A percentile compares a stretch with the other conserved stretches of the same genome.
phyloP scores from a whole-genome alignment of 1,139 yeast species.

The Suhomyces maxii region DNA sequence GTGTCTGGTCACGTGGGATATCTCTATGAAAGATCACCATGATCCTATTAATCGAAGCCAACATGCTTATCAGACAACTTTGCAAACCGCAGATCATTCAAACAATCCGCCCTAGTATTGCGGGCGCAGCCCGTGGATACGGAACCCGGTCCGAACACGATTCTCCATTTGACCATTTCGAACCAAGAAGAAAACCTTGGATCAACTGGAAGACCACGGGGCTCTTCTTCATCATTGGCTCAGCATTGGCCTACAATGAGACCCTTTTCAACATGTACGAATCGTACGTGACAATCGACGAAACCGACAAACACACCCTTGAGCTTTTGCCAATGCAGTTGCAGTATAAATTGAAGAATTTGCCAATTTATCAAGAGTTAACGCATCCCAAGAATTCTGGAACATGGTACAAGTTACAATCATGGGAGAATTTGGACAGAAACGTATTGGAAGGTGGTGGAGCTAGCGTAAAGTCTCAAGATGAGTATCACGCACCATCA shows the following conservation, averaged over 20 bases:
- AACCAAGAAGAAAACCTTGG: conserved; percentile 27
- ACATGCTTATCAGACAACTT: not conserved
- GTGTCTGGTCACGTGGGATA: too few species aligned
- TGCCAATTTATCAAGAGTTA: conserved; percentile 55
- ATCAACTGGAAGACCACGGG: conserved; percentile 35
- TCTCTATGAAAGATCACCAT: too few species aligned
- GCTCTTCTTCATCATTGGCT: conserved; percentile 30
- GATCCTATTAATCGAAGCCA: not conserved
- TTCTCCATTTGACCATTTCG: conserved; percentile 39
- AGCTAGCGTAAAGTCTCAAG: conserved; percentile 22
- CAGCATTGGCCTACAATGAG: conserved; percentile 37
- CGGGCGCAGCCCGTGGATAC: not conserved
- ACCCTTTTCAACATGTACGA: conserved; percentile 35
- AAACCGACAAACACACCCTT: conserved; percentile 17
- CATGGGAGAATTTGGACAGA: conserved; percentile 62
- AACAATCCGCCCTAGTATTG: not conserved
- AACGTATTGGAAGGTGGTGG: conserved; percentile 32
- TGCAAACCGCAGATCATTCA: not conserved
- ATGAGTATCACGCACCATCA: conserved; percentile 32
- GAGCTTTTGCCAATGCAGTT: conserved; percentile 28
- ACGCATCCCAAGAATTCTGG: conserved; percentile 39
- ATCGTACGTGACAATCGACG: conserved; percentile 28
- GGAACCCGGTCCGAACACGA: conserved; percentile 33
- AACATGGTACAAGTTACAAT: conserved; percentile 46
- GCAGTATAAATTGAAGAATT: conserved; percentile 47